These are phyloP conservation scores for Marasmius oreades DNA, from an alignment of 1,284 basidiomycete species.

Conservation along the genomic window DNA sequence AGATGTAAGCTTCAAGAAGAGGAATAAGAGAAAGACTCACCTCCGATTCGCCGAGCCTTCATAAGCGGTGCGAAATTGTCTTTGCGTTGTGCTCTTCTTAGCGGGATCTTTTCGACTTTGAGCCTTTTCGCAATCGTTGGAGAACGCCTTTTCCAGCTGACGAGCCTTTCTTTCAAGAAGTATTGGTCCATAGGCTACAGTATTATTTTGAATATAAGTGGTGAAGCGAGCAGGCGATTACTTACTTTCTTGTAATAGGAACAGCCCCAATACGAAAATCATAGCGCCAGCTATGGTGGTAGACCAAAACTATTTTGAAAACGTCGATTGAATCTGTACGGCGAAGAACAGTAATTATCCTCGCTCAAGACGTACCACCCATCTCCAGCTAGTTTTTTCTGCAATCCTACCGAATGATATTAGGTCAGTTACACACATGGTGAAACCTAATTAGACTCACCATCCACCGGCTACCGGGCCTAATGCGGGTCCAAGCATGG, in stretches of 20 bases:
- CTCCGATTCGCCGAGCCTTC: slow-evolving; percentile 38
- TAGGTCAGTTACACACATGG: neutral
- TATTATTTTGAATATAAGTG: too few relatives aligned
- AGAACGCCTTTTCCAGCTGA: slow-evolving; percentile 35
- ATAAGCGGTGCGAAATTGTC: slow-evolving; percentile 40
- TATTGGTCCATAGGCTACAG: slow-evolving; percentile 46
- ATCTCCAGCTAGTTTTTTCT: slow-evolving; percentile 58
- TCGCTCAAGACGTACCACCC: slow-evolving; percentile 43
- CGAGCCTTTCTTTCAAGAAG: slow-evolving; percentile 60
- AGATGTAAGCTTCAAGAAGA: neutral
- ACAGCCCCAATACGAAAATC: slow-evolving; percentile 50
- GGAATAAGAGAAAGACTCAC: slow-evolving; percentile 16
- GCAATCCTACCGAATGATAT: slow-evolving; percentile 40
- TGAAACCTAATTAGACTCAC: neutral
- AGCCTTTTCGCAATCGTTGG: slow-evolving; percentile 40
- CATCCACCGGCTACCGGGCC: slow-evolving; percentile 10
- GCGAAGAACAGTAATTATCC: neutral
- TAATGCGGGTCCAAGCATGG: neutral
- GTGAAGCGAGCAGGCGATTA: too few relatives aligned
- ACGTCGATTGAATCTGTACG: neutral
- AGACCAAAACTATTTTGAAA: slow-evolving; percentile 54
- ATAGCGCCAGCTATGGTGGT: slow-evolving; percentile 50
- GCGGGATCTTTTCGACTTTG: neutral
- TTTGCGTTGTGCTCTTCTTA: neutral
- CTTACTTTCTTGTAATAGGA: slow-evolving; percentile 64